phyloP scores from a whole-genome alignment of 2,329 filamentous ascomycete genomes.

The Verticillium dahliae region DNA sequence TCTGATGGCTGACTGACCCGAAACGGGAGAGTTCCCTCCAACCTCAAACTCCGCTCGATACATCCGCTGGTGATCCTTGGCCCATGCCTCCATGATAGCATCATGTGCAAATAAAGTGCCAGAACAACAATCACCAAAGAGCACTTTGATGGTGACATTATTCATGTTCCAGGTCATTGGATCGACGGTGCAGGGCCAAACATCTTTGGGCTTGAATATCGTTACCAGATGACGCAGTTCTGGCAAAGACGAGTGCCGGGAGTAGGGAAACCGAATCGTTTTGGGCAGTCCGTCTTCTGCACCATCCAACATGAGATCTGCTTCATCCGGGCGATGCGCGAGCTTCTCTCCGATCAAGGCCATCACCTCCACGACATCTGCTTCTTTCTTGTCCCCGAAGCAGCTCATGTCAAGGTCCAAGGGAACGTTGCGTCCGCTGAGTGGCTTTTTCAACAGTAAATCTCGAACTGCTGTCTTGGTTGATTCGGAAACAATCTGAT shows the following conservation, averaged over 20 bases:
- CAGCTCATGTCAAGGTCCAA: constrained; percentile 22
- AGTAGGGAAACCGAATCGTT: constrained; percentile 68
- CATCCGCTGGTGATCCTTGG: not conserved
- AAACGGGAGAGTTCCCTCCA: not conserved
- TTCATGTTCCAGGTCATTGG: constrained; percentile 53
- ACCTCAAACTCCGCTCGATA: not conserved
- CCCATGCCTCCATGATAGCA: not conserved
- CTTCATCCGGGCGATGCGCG: constrained; percentile 1
- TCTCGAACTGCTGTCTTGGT: constrained; percentile 10
- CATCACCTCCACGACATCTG: constrained; percentile 16
- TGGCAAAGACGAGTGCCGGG: constrained; percentile 78
- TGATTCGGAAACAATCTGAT: constrained; percentile 9
- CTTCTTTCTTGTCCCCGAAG: constrained; percentile 21
- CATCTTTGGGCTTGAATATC: constrained; percentile 64
- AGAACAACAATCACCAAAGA: constrained; percentile 69
- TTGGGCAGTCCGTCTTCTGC: constrained; percentile 23
- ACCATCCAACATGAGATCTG: constrained; percentile 1
- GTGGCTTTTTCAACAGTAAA: constrained; percentile 10
- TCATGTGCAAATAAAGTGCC: constrained; percentile 59
- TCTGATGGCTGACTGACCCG: not conserved
- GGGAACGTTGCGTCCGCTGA: constrained; percentile 23
- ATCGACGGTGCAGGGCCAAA: constrained; percentile 78
- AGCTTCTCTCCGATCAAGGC: constrained; percentile 16
- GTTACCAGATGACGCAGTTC: constrained; percentile 69
- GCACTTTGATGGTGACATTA: constrained; percentile 51